Evolutionary conservation across 2,329 filamentous ascomycete species (phyloP).

Genomic region (Coccinonectria pachysandricola): DNA sequence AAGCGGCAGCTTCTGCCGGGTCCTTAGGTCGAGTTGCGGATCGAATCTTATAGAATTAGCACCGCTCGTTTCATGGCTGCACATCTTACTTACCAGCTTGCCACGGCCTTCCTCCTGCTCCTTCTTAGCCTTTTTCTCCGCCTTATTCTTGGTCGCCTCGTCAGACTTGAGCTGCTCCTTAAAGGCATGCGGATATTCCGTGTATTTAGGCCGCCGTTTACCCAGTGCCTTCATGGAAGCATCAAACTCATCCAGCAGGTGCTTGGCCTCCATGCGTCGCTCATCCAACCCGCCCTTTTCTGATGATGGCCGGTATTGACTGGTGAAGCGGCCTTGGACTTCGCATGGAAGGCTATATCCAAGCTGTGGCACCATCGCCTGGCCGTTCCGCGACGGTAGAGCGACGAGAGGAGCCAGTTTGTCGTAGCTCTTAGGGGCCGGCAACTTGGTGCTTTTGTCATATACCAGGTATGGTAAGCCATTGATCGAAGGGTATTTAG

Average conservation of each 20-base stretch:
- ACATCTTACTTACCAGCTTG: slow-evolving; percentile 26
- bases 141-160: slow-evolving; percentile 35
- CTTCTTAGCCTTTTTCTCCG: slow-evolving; percentile 35
- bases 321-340: slow-evolving; percentile 33
- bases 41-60: slow-evolving; percentile 24
- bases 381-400: slow-evolving; percentile 28
- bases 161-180: slow-evolving; percentile 37
- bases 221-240: slow-evolving; percentile 30
- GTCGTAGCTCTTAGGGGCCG: slow-evolving; percentile 35
- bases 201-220: slow-evolving; percentile 35
- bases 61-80: background rate
- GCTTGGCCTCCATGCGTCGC: slow-evolving; percentile 29
- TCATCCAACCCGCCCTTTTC: slow-evolving; percentile 32
- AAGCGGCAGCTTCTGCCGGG: slow-evolving; percentile 36
- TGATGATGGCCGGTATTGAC: slow-evolving; percentile 29
- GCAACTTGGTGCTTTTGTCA: slow-evolving; percentile 30
- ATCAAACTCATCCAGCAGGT: slow-evolving; percentile 31
- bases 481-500: slow-evolving; percentile 27
- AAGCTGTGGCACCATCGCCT: slow-evolving; percentile 28
- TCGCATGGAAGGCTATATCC: slow-evolving; percentile 32
- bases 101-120: slow-evolving; percentile 29
- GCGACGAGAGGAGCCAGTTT: slow-evolving; percentile 34
- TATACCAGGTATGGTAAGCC: slow-evolving; percentile 29
- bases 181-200: slow-evolving; percentile 36
- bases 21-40: slow-evolving; percentile 33